Evolutionary conservation across 2,329 filamentous ascomycete genomes (phyloP).

Genomic region (Graphilbum sp.): DNA sequence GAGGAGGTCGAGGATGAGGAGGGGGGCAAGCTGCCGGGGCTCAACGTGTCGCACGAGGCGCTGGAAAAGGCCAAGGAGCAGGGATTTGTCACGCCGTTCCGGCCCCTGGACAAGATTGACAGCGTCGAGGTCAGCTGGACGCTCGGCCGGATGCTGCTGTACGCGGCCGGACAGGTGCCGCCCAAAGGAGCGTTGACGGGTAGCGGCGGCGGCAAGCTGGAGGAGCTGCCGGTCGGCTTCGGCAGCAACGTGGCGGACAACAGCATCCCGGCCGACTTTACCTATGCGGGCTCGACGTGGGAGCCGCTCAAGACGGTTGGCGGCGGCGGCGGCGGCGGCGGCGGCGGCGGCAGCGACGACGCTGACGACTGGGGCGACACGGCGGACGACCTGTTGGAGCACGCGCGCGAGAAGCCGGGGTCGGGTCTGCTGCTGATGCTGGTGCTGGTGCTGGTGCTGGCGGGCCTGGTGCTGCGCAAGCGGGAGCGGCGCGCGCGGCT

Average conservation of each 20-base stretch:
- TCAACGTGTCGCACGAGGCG: constrained; percentile 59
- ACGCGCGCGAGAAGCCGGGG: constrained; percentile 47
- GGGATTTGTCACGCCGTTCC: constrained; percentile 71
- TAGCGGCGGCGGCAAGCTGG: constrained; percentile 18
- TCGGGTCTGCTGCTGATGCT: constrained; percentile 65
- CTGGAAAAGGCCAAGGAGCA: constrained; percentile 53
- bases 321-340: constrained; percentile 38
- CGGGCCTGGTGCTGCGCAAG: constrained; percentile 60
- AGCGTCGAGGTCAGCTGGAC: constrained; percentile 95
- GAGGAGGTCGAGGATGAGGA: no score
- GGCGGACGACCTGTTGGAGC: constrained; percentile 44
- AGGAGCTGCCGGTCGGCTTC: constrained; percentile 64
- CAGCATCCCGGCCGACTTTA: constrained; percentile 57
- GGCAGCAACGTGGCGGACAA: constrained; percentile 59
- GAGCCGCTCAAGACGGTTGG: constrained; percentile 25
- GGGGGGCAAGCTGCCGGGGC: constrained; percentile 32
- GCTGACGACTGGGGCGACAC: constrained; percentile 38
- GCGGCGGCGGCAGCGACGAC: constrained; percentile 31
- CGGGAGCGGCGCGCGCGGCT: constrained; percentile 55
- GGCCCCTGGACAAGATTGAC: constrained; percentile 82
- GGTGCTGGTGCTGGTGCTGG: constrained; percentile 53
- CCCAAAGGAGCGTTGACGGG: constrained; percentile 24
- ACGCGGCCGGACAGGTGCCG: constrained; percentile 77
- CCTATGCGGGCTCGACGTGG: constrained; percentile 53
- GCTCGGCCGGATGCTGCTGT: constrained; percentile 87